phyloP scores from a whole-genome alignment of 2,329 filamentous ascomycete species.

The Fusarium armeniacum region DNA sequence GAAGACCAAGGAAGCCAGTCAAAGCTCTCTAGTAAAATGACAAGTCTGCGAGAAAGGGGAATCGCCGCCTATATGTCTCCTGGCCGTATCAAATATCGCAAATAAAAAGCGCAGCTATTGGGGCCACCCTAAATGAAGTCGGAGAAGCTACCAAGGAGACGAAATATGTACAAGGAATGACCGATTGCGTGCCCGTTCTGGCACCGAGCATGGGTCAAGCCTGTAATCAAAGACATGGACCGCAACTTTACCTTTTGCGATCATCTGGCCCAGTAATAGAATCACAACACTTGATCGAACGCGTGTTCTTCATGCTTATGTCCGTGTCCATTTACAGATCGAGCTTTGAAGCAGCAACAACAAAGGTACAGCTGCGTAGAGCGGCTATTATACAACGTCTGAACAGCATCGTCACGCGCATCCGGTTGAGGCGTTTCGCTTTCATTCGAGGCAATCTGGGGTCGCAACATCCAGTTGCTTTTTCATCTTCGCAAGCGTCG shows the following conservation, averaged over 20 bases:
- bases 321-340: slow-evolving; percentile 12
- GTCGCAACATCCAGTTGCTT: slow-evolving; percentile 1
- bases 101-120: slow-evolving; percentile 20
- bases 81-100: slow-evolving; percentile 26
- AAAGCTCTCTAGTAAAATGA: slow-evolving; percentile 6
- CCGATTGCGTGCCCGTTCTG: slow-evolving; percentile 39
- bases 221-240: slow-evolving; percentile 28
- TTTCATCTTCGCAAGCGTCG: slow-evolving; percentile 34
- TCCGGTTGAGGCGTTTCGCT: slow-evolving; percentile 37
- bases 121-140: slow-evolving; percentile 37
- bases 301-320: slow-evolving; percentile 18
- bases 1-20: slow-evolving; percentile 3
- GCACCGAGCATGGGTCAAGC: slow-evolving; percentile 34
- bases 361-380: neutral
- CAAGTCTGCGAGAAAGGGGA: slow-evolving; percentile 29
- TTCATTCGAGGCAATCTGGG: slow-evolving; percentile 20
- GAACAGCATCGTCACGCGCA: slow-evolving; percentile 30
- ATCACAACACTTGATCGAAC: slow-evolving; percentile 25
- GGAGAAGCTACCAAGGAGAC: slow-evolving; percentile 33
- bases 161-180: slow-evolving; percentile 33
- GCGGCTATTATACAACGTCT: slow-evolving; percentile 18
- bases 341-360: slow-evolving; percentile 5
- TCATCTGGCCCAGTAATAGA: slow-evolving; percentile 32
- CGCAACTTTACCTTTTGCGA: slow-evolving; percentile 29
- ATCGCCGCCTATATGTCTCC: slow-evolving; percentile 30